Conservation (phyloP, 75 land plant species). For the Sequoiadendron giganteum region DNA sequence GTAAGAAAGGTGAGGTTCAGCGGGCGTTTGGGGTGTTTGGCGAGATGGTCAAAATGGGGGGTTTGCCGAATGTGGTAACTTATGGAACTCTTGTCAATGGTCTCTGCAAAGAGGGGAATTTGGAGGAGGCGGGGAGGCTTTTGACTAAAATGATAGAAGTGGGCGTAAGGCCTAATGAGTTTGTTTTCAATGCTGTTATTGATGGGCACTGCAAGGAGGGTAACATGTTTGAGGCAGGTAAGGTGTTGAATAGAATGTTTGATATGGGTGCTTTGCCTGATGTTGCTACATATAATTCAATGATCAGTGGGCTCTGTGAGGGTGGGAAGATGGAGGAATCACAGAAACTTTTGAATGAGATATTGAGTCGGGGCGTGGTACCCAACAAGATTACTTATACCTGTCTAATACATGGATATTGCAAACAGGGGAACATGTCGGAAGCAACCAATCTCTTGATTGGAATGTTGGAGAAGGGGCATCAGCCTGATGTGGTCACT, state of each 20-base stretch:
- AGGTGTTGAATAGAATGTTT: constrained; percentile 40
- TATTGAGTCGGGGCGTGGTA: constrained; percentile 24
- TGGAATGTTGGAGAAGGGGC: constrained; percentile 52
- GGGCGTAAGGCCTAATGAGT: constrained; percentile 45
- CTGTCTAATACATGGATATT: constrained; percentile 58
- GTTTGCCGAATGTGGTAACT: constrained; percentile 51
- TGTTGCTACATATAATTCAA: constrained; percentile 53
- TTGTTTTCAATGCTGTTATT: constrained; percentile 59
- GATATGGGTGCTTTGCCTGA: constrained; percentile 42
- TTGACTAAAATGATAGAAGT: constrained; percentile 29
- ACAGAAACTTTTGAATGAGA: constrained; percentile 28
- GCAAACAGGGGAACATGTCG: constrained; percentile 42
- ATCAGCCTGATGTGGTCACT: constrained; percentile 45
- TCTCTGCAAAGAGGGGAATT: constrained; percentile 41
- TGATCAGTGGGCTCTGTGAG: constrained; percentile 53
- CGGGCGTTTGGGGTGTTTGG: constrained; percentile 29
- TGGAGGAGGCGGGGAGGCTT: constrained; percentile 42
- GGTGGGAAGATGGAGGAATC: constrained; percentile 43
- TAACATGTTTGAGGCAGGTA: constrained; percentile 25
- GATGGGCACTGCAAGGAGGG: constrained; percentile 47
- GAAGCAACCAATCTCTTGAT: constrained; percentile 49
- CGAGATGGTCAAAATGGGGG: constrained; percentile 42
- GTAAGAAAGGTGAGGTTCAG: constrained; percentile 30
- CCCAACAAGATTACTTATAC: constrained; percentile 60
- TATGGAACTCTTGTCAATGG: constrained; percentile 59